Percentiles rank a stretch among this genome's conserved stretches.
Conservation (phyloP, 768 basidiomycete species). For the Coprinellus micaceus region DNA sequence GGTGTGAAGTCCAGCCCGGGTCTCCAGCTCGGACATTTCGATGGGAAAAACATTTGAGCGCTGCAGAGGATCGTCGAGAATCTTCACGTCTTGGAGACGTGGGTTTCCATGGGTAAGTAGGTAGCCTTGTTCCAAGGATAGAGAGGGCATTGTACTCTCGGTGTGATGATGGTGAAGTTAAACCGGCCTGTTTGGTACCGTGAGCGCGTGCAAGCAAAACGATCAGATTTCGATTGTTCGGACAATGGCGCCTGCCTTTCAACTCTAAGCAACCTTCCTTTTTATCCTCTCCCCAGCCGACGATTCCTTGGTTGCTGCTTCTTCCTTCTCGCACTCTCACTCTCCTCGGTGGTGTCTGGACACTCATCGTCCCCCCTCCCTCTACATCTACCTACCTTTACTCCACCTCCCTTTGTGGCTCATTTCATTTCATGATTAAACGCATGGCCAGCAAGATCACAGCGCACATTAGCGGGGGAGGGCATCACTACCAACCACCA, state of each 20-base stretch:
- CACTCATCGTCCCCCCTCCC: slow-evolving; percentile 9
- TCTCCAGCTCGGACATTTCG: too few species aligned
- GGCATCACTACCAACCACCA: slow-evolving; percentile 20
- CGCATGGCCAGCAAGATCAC: slow-evolving; percentile 50
- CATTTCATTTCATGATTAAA: slow-evolving; percentile 36
- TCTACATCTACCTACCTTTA: neutral
- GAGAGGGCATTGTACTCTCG: slow-evolving; percentile 16
- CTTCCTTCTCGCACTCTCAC: slow-evolving; percentile 8
- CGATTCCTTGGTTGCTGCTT: neutral
- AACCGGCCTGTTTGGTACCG: slow-evolving; percentile 7
- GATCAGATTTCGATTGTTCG: slow-evolving; percentile 8
- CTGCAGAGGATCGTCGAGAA: neutral
- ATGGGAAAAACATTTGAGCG: too few species aligned
- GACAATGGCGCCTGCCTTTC: slow-evolving; percentile 2
- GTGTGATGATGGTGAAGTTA: slow-evolving; percentile 2
- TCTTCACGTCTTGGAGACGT: neutral
- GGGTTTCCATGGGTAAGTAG: neutral
- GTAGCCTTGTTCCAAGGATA: slow-evolving; percentile 26
- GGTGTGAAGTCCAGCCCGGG: too few species aligned
- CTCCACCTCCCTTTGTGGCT: too few species aligned
- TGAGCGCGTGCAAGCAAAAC: neutral
- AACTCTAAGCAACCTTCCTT: neutral
- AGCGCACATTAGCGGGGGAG: slow-evolving; percentile 30
- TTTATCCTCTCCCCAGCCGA: neutral
- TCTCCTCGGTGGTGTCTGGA: slow-evolving; percentile 8